Percentiles rank a stretch among this genome's conserved stretches.
phyloP scores from a whole-genome alignment of 2,329 filamentous ascomycete genomes.

The Dactylella cylindrospora region DNA sequence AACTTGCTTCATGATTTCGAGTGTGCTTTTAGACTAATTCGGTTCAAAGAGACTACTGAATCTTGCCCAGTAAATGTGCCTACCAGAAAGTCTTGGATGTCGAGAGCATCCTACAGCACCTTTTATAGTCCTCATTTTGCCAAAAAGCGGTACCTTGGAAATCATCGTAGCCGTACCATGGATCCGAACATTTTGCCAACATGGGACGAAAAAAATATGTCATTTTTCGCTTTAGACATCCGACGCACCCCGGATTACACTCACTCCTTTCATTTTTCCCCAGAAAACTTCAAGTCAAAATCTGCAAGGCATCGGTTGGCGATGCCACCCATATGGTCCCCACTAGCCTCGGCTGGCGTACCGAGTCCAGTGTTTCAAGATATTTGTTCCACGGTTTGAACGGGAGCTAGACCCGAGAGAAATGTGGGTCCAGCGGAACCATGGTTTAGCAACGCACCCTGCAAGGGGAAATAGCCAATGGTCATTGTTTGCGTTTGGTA shows the following conservation, averaged over 20 bases:
- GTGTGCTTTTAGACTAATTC: neutral
- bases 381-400: conserved; percentile 19
- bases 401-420: conserved; percentile 41
- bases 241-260: neutral
- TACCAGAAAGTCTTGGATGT: no score
- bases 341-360: conserved; percentile 3
- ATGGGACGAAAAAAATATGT: conserved; percentile 4
- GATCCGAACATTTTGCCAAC: neutral
- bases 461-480: no score
- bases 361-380: conserved; percentile 27
- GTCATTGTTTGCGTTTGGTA: no score
- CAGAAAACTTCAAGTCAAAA: no score
- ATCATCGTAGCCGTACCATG: neutral
- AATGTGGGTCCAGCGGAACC: no score
- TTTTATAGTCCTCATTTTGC: neutral
- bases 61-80: no score
- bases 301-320: neutral
- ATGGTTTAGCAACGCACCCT: neutral
- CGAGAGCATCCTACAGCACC: no score
- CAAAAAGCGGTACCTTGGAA: neutral
- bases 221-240: no score
- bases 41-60: no score
- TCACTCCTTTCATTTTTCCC: no score
- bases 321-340: neutral
- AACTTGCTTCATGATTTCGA: conserved; percentile 18